Evolutionary conservation across 2,329 filamentous ascomycete species (phyloP), one percentile per base, ranked within the genome.

Genomic region (Tolypocladium amazonense): DNA sequence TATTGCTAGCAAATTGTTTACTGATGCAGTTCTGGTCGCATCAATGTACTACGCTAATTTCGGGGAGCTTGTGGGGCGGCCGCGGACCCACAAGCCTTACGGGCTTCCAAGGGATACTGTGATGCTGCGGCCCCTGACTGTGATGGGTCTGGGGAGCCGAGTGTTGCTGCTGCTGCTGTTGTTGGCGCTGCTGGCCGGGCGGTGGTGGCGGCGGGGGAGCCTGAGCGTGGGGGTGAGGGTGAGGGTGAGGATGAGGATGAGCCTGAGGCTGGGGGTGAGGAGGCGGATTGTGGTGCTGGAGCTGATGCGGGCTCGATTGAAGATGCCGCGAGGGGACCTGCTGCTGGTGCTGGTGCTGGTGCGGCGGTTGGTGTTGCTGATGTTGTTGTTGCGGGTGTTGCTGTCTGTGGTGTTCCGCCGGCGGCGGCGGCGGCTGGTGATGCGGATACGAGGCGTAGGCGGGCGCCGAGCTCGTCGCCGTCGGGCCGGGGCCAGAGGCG

Each of bases 281-380:
- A 15, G 57, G 54, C 2, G 56, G 38, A 25, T 47, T 58, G 14
- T 52, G 38, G 18, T 39, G 56, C 33, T 55, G 61, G 23, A 53
- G 39, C 38, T 56, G 45, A 41, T 62, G 63, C 39, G 63, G 64
- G 30, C 67, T 67, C 18, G 64, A 66, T 20, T 69, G 66, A 18
- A 57, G 41, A 33, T 63, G 62, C 8, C 59, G 59, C 30, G 50
- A 47, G 38, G 57, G 58, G 15, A 30, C 41, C 33, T 60, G 59
- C 20, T 60, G 60, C 45, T 61, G 59, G 12, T 58, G 56, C 5
- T 35, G 54, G 15, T 58, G 57, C 45, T 61, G 64, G 27, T 65
- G 64, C 52, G 68, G 67, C 45, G 65, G 64, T 52, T 64, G 67
- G 37, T 66, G 66, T 43, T 65, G 69, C 38, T 61, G 61, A 20